These are phyloP conservation scores for Ballota nigra DNA, from an alignment of 257 asterid species.

Conservation along the genomic window DNA sequence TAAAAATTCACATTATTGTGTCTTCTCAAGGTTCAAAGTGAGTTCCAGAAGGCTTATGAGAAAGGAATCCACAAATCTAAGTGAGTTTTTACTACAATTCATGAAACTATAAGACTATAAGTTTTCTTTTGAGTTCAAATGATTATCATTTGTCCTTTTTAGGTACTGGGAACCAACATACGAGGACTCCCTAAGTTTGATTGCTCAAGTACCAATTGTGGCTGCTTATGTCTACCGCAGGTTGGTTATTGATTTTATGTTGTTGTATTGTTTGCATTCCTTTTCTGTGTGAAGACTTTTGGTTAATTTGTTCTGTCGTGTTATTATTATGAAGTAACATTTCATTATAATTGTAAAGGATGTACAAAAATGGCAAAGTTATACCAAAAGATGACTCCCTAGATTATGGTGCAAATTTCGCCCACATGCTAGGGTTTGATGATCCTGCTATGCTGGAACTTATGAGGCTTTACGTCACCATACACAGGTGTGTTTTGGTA, in stretches of 20 bases:
- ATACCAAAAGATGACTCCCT: constrained; percentile 77
- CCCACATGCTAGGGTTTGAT: constrained; percentile 95
- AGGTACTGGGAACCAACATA: constrained; percentile 98
- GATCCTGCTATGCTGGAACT: constrained; percentile 86
- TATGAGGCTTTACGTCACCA: constrained; percentile 89
- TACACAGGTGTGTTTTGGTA: constrained; percentile 62
- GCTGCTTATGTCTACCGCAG: constrained; percentile 96
- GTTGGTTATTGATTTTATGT: constrained; percentile 40
- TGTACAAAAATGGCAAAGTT: constrained; percentile 78
- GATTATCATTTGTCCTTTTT: constrained; percentile 21
- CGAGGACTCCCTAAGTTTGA: constrained; percentile 94
- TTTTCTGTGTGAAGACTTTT: constrained; percentile 2
- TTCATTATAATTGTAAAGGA: constrained; percentile 53
- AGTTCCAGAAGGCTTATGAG: constrained; percentile 97
- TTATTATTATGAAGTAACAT: constrained; percentile 20
- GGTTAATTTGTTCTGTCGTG: neutral
- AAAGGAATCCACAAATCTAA: constrained; percentile 94
- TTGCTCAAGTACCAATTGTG: constrained; percentile 89
- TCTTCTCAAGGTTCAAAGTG: constrained; percentile 80
- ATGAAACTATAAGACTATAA: neutral
- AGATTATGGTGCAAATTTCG: constrained; percentile 91
- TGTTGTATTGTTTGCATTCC: neutral
- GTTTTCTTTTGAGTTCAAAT: constrained; percentile 17
- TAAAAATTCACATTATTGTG: constrained; percentile 30
- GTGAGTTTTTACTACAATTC: constrained; percentile 44